Evolutionary conservation across 805 yeast genomes (phyloP).

Genomic region (Candida sakaeoensis): DNA sequence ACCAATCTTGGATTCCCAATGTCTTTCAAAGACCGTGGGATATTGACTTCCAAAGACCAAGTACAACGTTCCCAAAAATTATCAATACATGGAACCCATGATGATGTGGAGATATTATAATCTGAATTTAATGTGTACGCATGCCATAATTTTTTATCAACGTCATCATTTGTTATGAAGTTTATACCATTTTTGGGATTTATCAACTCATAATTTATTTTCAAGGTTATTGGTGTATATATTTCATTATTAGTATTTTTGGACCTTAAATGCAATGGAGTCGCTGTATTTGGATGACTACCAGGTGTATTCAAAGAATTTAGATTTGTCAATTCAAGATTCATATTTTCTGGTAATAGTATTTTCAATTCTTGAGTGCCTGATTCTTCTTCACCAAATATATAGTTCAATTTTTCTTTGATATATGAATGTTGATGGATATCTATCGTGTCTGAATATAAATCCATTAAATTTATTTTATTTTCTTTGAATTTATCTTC

Average conservation of each 20-base stretch:
- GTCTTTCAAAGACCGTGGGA: constrained; percentile 76
- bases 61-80: constrained; percentile 83
- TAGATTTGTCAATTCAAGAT: constrained; percentile 43
- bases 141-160: constrained; percentile 62
- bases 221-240: constrained; percentile 71
- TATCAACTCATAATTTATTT: constrained; percentile 59
- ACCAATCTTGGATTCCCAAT: constrained; percentile 49
- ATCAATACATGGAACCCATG: constrained; percentile 98
- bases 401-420: constrained; percentile 48
- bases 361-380: constrained; percentile 63
- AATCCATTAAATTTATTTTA: constrained; percentile 37
- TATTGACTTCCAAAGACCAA: constrained; percentile 86
- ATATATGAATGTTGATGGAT: constrained; percentile 59
- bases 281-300: constrained; percentile 24
- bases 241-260: constrained; percentile 32
- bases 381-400: constrained; percentile 43
- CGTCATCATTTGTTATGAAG: constrained; percentile 61
- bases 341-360: constrained; percentile 61
- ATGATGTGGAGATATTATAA: constrained; percentile 75
- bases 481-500: constrained; percentile 23
- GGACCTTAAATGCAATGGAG: constrained; percentile 34
- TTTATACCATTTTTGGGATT: constrained; percentile 72
- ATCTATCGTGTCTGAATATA: constrained; percentile 36
- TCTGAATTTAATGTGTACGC: constrained; percentile 83
- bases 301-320: constrained; percentile 24